Base-by-base conservation (phyloP, 1,284 basidiomycete species). In the Schizophyllum commune region DNA sequence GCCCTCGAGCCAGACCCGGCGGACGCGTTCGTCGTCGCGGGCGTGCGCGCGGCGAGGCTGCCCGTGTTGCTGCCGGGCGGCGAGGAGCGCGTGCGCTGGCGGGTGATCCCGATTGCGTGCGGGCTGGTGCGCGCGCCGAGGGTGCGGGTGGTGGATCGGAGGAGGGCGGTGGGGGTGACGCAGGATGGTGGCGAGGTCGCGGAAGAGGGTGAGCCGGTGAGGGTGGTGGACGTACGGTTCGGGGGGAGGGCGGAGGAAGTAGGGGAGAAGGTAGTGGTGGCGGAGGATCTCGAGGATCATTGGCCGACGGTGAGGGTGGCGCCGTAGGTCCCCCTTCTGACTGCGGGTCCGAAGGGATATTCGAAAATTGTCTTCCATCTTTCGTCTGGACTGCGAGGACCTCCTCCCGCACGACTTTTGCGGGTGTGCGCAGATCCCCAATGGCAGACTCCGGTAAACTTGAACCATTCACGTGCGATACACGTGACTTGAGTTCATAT, bases 1-100 rank as follows among this genome's bases (percentile, higher is more conserved):
- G 81, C 85, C 32, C 75, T 90, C 55, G 91, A 93, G 59, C 77
- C 83, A 1, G 88, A 91, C 61, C 68, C 78, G 0, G 72, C 78
- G 3, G 86, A 90, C 59, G 79, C 72, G 5, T 92, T 93, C 70
- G 81, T 92, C 27, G 79, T 90, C 3, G 81, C 90, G 1, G 92
- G 92, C 0, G 69, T 89, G 32, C 78, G 88, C 56, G 83, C 75
- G 60, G 84, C 83, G 3, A 80, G 85, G 9, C 65, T 90, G 9
- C 85, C 89, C 1, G 74, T 88, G 51, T 73, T 94, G 22, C 74
- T 92, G 33, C 88, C 91, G 0, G 86, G 86, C 8, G 75, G 77
- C 17, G 89, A 91, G 69, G 84, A 85, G 65, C 77, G 72, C 58
- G 59, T 92, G 15, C 72, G 72, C 4, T 91, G 89, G 86, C 81